phyloP scores from a whole-genome alignment of 768 basidiomycete species.

The Nidularia sp. region DNA sequence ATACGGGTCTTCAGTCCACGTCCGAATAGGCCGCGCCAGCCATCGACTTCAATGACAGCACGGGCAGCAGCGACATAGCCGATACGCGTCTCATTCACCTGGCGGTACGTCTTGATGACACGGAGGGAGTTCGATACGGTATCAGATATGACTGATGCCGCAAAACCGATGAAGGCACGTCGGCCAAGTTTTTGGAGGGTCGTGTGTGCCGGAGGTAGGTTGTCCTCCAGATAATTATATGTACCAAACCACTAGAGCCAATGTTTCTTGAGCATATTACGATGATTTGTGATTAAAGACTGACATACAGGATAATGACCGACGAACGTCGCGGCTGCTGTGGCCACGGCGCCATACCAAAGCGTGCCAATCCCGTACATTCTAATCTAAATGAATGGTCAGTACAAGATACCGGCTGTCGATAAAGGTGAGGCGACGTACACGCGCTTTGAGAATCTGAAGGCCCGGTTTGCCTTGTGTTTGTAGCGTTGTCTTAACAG shows the following conservation, averaged over 20 bases:
- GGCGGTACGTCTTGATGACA: conserved; percentile 94
- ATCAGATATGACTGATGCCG: conserved; percentile 82
- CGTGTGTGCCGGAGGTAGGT: conserved; percentile 54
- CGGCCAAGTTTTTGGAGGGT: conserved; percentile 60
- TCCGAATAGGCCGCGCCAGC: conserved; percentile 76
- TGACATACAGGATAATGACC: conserved; percentile 75
- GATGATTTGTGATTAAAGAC: not conserved
- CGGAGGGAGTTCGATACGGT: conserved; percentile 84
- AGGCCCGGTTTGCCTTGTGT: conserved; percentile 77
- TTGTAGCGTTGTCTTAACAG: conserved; percentile 93
- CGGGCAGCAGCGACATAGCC: conserved; percentile 76
- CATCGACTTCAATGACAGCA: conserved; percentile 73
- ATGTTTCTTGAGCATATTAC: not conserved
- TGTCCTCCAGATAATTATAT: conserved; percentile 74
- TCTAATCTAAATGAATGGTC: conserved; percentile 43
- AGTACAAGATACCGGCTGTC: not conserved
- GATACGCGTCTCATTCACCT: conserved; percentile 80
- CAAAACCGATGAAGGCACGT: conserved; percentile 90
- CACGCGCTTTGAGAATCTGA: conserved; percentile 60
- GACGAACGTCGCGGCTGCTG: conserved; percentile 90
- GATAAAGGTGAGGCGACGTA: conserved; percentile 21
- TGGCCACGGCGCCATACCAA: conserved; percentile 91
- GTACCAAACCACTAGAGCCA: conserved; percentile 69
- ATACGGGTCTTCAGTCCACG: conserved; percentile 89
- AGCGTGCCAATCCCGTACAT: conserved; percentile 72